phyloP scores from a whole-genome alignment of 1,284 basidiomycete species.

The Cutaneotrichosporon cyanovorans region DNA sequence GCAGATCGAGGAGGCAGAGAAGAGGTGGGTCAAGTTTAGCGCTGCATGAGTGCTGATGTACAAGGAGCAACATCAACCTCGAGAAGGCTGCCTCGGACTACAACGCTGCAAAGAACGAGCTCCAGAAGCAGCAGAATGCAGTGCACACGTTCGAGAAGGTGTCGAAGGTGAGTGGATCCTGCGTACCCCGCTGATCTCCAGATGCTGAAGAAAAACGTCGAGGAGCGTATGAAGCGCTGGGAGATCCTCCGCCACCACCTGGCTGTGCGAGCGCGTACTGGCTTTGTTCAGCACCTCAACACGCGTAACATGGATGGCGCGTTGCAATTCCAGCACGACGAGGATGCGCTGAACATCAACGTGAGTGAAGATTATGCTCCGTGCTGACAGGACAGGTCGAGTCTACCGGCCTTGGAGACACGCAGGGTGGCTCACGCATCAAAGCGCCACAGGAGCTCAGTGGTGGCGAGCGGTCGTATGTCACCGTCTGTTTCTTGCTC shows the following conservation, averaged over 20 bases:
- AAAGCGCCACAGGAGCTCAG: slow-evolving; percentile 57
- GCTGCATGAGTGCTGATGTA: not conserved
- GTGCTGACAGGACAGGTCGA: slow-evolving; percentile 1
- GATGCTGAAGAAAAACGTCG: slow-evolving; percentile 15
- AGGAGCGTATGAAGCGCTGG: slow-evolving; percentile 66
- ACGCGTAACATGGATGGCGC: slow-evolving; percentile 80
- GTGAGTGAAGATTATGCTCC: slow-evolving; percentile 44
- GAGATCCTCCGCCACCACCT: slow-evolving; percentile 77
- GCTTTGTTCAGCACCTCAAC: slow-evolving; percentile 73
- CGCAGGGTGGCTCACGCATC: slow-evolving; percentile 40
- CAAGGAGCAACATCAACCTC: slow-evolving; percentile 64
- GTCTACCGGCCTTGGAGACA: not conserved
- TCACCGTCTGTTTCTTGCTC: slow-evolving; percentile 85
- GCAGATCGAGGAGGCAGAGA: slow-evolving; percentile 64
- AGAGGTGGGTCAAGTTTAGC: slow-evolving; percentile 49
- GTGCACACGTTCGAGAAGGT: not conserved
- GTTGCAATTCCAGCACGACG: slow-evolving; percentile 66
- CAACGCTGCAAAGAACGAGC: slow-evolving; percentile 35
- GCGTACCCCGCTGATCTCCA: not conserved
- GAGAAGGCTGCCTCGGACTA: slow-evolving; percentile 68
- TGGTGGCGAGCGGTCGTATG: slow-evolving; percentile 95
- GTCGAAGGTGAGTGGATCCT: no score
- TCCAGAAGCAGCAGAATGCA: slow-evolving; percentile 6
- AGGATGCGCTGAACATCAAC: slow-evolving; percentile 60
- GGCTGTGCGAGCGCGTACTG: slow-evolving; percentile 70